Evolutionary conservation across 768 basidiomycete species (phyloP).

Genomic region (Exsudoporus frostii): DNA sequence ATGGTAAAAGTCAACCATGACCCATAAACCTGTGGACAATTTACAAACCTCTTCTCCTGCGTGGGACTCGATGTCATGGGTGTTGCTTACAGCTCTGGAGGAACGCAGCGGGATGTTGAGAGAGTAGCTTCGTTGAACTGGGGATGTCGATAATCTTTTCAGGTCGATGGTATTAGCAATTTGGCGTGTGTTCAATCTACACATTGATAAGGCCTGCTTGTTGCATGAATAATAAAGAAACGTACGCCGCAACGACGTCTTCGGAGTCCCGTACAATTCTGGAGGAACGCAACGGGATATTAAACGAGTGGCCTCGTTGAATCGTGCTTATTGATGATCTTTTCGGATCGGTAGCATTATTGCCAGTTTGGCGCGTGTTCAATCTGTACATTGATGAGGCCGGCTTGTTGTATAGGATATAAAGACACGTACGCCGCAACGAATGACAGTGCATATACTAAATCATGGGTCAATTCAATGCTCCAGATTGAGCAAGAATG

Average conservation of each 20-base stretch:
- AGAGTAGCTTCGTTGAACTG: background rate
- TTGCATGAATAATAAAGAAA: background rate
- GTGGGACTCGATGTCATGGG: background rate
- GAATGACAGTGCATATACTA: conserved; percentile 66
- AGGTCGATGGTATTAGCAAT: conserved; percentile 27
- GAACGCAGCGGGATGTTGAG: background rate
- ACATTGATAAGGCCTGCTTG: conserved; percentile 10
- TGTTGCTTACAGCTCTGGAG: background rate
- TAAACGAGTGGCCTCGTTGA: background rate
- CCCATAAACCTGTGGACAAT: too few relatives aligned
- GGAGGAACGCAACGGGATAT: background rate
- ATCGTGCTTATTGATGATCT: background rate
- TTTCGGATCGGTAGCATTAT: conserved; percentile 31
- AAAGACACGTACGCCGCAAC: conserved; percentile 33
- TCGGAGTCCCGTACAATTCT: too few relatives aligned
- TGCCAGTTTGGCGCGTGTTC: conserved; percentile 48
- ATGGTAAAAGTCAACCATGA: too few relatives aligned
- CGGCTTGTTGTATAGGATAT: background rate
- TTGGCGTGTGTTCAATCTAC: conserved; percentile 60
- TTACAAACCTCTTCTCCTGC: background rate
- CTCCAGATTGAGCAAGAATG: background rate
- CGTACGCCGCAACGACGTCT: too few relatives aligned
- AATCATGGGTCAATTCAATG: conserved; percentile 1
- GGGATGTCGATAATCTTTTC: background rate
- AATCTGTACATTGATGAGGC: conserved; percentile 39